Conservation (phyloP, 2,329 filamentous ascomycete genomes). For the Byssothecium circinans region DNA sequence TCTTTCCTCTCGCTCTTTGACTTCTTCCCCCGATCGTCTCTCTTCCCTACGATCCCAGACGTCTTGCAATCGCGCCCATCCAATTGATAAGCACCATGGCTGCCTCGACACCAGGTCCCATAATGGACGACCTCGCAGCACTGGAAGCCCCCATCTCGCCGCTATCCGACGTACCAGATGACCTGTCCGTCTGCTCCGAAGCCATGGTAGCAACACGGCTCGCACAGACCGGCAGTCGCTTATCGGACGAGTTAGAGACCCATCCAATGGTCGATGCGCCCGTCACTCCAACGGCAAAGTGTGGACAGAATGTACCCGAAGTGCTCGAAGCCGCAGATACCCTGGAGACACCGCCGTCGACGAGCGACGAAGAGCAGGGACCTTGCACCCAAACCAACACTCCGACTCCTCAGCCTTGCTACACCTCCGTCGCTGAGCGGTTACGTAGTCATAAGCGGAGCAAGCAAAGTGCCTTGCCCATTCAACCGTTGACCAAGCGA, state of each 20-base stretch:
- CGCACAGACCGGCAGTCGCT: not conserved
- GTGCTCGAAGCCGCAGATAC: not conserved
- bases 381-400: not conserved
- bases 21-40: too few relatives aligned
- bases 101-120: not conserved
- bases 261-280: not conserved
- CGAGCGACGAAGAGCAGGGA: not conserved
- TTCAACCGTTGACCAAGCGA: not conserved
- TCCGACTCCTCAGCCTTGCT: not conserved
- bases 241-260: too few relatives aligned
- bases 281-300: not conserved
- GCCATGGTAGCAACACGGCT: not conserved
- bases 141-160: not conserved
- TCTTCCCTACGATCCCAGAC: too few relatives aligned
- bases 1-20: too few relatives aligned
- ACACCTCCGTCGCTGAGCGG: not conserved
- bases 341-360: not conserved
- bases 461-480: not conserved
- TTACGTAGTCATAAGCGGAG: not conserved
- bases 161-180: constrained; percentile 13
- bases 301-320: not conserved
- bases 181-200: constrained; percentile 14
- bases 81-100: too few relatives aligned
- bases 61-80: too few relatives aligned
- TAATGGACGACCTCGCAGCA: not conserved